Evolutionary conservation across 805 yeast genomes (phyloP), one percentile per base, ranked within the genome.

Genomic region (Kazachstania bromeliacearum): DNA sequence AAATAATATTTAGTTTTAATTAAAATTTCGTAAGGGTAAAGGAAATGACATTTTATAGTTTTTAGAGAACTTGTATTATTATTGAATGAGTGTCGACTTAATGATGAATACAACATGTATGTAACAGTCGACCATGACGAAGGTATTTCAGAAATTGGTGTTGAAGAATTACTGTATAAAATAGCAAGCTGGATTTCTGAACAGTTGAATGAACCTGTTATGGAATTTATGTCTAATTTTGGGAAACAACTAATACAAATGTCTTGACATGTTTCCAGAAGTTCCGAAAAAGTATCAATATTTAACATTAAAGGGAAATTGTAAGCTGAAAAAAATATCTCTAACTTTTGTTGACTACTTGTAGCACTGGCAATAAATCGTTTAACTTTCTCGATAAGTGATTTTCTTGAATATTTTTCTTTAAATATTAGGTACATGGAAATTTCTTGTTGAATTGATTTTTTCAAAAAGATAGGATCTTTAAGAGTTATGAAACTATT

Each of bases 1-100:
- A 66, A 42, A 20, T 52, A 56, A 41, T 59, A 65, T 12, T 51
- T 50, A 3, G 60, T 38, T 40, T 53, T 62, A 2, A 66, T 49
- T 29, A 65, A 46, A 0, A 50, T 36, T 29, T 58, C 63, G 16
- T 55, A 53, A 5, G 36, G 39, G 15, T 46, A 44, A 7, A 59
- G 41, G 10, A 48, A 45, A 31, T 57, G 56, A 28, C 41, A 31
- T 20, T 42, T 46, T 3, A 7, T 4, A 6, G 22, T 12, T 10
- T 14, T 34, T 34, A 36, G 2, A 29, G 10, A 4, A n/a, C n/a
- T n/a, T n/a, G n/a, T n/a, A n/a, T n/a, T n/a, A n/a, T n/a, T n/a
- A n/a, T n/a, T n/a, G n/a, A n/a, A n/a, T n/a, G n/a, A n/a, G n/a
- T n/a, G n/a, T n/a, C n/a, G n/a, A n/a, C n/a, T n/a, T n/a, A n/a